Conservation (phyloP, 108 stramenopile genomes). For the Fragilariopsis cylindrus region DNA sequence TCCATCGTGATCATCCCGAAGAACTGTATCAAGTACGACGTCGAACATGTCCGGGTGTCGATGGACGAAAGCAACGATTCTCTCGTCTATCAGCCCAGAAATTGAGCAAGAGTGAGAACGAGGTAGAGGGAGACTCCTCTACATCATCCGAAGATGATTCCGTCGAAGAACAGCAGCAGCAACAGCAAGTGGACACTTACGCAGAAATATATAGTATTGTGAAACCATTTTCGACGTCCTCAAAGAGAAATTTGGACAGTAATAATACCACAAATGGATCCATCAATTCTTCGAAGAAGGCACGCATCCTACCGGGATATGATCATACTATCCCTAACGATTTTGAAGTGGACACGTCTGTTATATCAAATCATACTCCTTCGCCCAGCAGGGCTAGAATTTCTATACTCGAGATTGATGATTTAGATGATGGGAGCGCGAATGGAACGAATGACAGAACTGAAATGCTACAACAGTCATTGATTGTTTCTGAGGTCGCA, state of each 20-base stretch:
- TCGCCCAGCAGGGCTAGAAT: slow-evolving; percentile 30
- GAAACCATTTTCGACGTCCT: neutral
- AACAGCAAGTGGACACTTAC: neutral
- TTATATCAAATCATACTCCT: slow-evolving; percentile 8
- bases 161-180: neutral
- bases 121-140: slow-evolving; percentile 18
- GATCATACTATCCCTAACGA: slow-evolving; percentile 1
- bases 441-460: slow-evolving; percentile 22
- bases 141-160: slow-evolving; percentile 10
- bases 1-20: slow-evolving; percentile 89
- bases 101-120: slow-evolving; percentile 34
- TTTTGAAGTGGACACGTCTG: slow-evolving; percentile 23
- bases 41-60: slow-evolving; percentile 81
- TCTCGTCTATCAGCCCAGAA: slow-evolving; percentile 41
- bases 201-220: neutral
- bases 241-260: neutral
- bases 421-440: slow-evolving; percentile 24
- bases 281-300: slow-evolving; percentile 7
- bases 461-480: slow-evolving; percentile 43
- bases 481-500: slow-evolving; percentile 59
- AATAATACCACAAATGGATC: neutral
- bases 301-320: slow-evolving; percentile 3
- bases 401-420: slow-evolving; percentile 19
- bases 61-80: slow-evolving; percentile 79
- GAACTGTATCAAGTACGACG: slow-evolving; percentile 87